Evolutionary conservation across 208 protist genomes (phyloP).

Genomic region (Wallacemonas sp.): DNA sequence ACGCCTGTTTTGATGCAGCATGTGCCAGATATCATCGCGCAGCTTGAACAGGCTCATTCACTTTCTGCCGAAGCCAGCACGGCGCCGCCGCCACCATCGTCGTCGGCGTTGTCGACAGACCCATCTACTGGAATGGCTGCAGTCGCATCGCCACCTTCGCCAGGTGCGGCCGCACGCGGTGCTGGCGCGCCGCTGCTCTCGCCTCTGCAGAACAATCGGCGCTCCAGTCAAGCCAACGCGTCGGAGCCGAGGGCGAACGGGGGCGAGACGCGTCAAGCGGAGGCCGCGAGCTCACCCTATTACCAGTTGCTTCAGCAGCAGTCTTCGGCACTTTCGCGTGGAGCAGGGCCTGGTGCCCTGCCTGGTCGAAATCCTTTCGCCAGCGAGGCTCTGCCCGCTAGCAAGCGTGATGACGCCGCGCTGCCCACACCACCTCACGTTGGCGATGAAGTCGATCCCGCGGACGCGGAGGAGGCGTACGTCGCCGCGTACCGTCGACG

Average conservation of each 20-base stretch:
- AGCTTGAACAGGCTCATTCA: slow-evolving; percentile 31
- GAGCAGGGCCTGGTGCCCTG: background rate
- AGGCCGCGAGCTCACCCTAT: slow-evolving; percentile 11
- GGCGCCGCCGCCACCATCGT: too few relatives aligned
- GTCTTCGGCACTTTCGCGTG: slow-evolving; percentile 4
- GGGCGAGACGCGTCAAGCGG: background rate
- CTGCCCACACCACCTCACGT: background rate
- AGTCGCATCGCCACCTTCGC: background rate
- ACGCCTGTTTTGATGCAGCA: slow-evolving; percentile 62
- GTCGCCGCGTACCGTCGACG: slow-evolving; percentile 10
- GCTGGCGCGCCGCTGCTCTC: background rate
- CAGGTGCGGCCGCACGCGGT: background rate
- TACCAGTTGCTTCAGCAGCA: slow-evolving; percentile 16
- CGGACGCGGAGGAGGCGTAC: slow-evolving; percentile 1
- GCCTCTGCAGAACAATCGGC: background rate
- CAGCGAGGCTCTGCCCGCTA: background rate
- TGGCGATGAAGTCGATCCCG: background rate
- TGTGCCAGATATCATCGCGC: slow-evolving; percentile 66
- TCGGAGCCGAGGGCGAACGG: too few relatives aligned
- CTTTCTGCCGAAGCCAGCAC: background rate
- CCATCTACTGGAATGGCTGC: too few relatives aligned
- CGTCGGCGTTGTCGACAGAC: too few relatives aligned
- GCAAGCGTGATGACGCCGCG: background rate
- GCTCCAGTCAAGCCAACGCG: background rate
- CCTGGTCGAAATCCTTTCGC: slow-evolving; percentile 17